Percentiles rank a stretch among this genome's conserved stretches.
These are phyloP conservation scores for Myochromella boudieri DNA, from an alignment of 768 basidiomycete species.

Conservation along the genomic window DNA sequence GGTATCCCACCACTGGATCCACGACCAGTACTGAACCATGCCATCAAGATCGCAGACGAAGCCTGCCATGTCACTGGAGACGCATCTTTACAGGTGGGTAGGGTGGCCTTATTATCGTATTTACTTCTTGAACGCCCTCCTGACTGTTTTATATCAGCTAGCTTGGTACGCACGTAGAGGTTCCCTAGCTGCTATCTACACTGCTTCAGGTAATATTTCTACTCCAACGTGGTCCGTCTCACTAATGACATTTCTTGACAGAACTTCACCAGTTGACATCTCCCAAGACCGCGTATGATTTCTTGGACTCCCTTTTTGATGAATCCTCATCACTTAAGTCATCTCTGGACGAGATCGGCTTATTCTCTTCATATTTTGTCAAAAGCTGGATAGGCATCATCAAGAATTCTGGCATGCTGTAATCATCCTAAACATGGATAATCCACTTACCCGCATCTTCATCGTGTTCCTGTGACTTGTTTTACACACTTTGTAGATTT, in stretches of 20 bases:
- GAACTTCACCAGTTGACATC: slow-evolving; percentile 85
- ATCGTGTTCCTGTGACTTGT: too few relatives aligned
- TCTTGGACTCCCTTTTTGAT: slow-evolving; percentile 65
- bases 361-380: slow-evolving; percentile 61
- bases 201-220: slow-evolving; percentile 56
- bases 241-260: slow-evolving; percentile 19
- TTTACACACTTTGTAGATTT: too few relatives aligned
- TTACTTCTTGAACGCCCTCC: background rate
- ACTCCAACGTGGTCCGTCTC: background rate
- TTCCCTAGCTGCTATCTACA: slow-evolving; percentile 66
- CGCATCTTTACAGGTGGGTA: slow-evolving; percentile 54
- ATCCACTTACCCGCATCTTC: too few relatives aligned
- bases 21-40: slow-evolving; percentile 59
- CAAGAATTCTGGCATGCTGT: slow-evolving; percentile 63
- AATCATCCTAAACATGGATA: too few relatives aligned
- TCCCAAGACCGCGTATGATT: slow-evolving; percentile 60
- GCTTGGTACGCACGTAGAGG: slow-evolving; percentile 74
- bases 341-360: slow-evolving; percentile 48
- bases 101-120: too few relatives aligned
- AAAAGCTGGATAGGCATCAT: slow-evolving; percentile 74
- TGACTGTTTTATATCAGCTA: slow-evolving; percentile 38
- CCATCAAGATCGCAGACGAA: slow-evolving; percentile 61
- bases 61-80: slow-evolving; percentile 65
- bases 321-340: slow-evolving; percentile 43
- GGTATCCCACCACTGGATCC: slow-evolving; percentile 57